These are phyloP conservation scores for Acephala macrosclerotiorum DNA, from an alignment of 2,329 filamentous ascomycete genomes.

Conservation along the genomic window DNA sequence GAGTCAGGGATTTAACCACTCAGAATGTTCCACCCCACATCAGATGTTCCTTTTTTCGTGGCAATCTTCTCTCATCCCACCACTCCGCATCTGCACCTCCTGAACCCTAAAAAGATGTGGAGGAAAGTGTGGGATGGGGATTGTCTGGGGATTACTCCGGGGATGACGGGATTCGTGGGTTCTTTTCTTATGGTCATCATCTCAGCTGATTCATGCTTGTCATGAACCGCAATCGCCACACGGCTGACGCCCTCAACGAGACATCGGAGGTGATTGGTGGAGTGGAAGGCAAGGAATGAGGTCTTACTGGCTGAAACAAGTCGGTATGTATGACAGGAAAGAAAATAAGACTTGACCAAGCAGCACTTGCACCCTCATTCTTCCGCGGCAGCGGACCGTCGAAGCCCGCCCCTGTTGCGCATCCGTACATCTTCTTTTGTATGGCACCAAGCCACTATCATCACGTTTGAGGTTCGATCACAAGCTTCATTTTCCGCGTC, in stretches of 20 bases:
- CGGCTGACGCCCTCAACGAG: neutral
- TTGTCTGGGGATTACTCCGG: neutral
- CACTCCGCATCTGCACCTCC: too few species aligned
- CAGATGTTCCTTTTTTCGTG: neutral
- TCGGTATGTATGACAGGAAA: too few species aligned
- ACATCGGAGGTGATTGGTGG: too few species aligned
- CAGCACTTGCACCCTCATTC: neutral
- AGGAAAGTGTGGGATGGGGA: neutral
- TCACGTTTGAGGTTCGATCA: neutral
- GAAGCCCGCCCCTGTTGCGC: conserved; percentile 5
- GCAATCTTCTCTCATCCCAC: neutral
- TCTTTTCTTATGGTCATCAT: neutral
- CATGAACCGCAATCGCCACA: neutral
- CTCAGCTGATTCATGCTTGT: neutral
- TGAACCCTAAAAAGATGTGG: neutral
- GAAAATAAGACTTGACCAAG: neutral
- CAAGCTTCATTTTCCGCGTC: neutral
- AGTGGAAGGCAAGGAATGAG: too few species aligned
- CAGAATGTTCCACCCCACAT: neutral
- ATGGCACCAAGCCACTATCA: neutral
- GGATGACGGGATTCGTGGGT: too few species aligned
- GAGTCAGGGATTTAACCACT: neutral
- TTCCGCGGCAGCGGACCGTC: conserved; percentile 19
- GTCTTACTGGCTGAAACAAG: neutral
- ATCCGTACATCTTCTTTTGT: neutral